A percentile compares a stretch with the other conserved stretches of the same genome.
These are phyloP conservation scores for Oemleria cerasiformis DNA, from an alignment of 306 rosid genomes.

Conservation along the genomic window DNA sequence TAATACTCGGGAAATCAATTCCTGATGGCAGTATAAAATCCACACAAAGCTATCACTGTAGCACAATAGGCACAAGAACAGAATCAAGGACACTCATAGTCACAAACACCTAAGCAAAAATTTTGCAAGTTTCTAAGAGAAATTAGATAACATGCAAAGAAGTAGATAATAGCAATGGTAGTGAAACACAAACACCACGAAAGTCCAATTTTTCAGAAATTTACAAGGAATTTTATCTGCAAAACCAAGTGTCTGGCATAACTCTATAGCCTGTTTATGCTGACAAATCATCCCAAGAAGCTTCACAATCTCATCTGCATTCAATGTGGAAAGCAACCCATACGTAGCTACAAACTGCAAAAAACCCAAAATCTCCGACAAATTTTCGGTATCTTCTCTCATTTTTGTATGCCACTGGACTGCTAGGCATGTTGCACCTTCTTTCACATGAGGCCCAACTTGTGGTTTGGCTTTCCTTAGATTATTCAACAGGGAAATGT, in stretches of 20 bases:
- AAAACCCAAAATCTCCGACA: constrained; percentile 42
- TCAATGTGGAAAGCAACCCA: constrained; percentile 33
- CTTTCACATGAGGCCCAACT: constrained; percentile 35
- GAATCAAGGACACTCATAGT: not conserved
- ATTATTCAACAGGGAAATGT: constrained; percentile 30
- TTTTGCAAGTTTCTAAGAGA: constrained; percentile 19
- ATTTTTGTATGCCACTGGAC: constrained; percentile 34
- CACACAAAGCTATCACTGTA: constrained; percentile 12
- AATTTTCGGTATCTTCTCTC: constrained; percentile 22
- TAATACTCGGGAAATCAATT: not conserved
- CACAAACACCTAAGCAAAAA: constrained; percentile 23
- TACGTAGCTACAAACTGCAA: constrained; percentile 40
- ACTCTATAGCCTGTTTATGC: constrained; percentile 36
- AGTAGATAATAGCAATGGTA: not conserved
- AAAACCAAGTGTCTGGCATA: constrained; percentile 41
- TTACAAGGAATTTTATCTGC: constrained; percentile 38
- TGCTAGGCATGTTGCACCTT: constrained; percentile 46
- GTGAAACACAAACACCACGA: not conserved
- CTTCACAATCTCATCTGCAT: constrained; percentile 39
- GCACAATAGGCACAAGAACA: not conserved
- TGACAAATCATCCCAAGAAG: constrained; percentile 37
- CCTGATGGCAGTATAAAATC: not conserved
- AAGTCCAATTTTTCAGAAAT: constrained; percentile 2
- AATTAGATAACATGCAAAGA: not conserved
- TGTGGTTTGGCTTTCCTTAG: constrained; percentile 35